Base-by-base conservation (phyloP, 2,329 filamentous ascomycete genomes). In the Alternaria sp. region DNA sequence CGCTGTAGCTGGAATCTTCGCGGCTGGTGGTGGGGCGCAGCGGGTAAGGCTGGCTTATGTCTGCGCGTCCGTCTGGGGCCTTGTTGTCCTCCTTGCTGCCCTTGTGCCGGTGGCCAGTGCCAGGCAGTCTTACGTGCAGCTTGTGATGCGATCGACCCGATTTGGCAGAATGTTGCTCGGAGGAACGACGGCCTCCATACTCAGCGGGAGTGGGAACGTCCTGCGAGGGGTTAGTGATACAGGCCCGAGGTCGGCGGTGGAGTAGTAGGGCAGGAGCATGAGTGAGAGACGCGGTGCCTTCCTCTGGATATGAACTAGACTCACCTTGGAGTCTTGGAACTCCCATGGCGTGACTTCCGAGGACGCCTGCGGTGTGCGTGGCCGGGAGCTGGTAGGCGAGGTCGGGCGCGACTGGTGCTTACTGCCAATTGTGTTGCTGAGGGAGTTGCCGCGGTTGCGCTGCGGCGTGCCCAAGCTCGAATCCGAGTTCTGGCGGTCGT, bases 321-420 rank as follows among this genome's bases (percentile, higher is more conserved):
- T 84, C 80, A 92, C 90, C 83, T 92, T 88, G 69, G 87, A 87
- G 77, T 96, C 93, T 81, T 98, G 96, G 77, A 96, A 98, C 66
- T 97, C 86, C 86, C 97, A 99, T n/a, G 96, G 96, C 43, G 97
- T 96, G 61, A 99, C 93, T 81, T 98, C 95, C 74, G 93, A 96
- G 12, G 92, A 93, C 45, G 92, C 92, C 55, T 93, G 85, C 12
- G 94, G 93, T n/a, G 93, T 97, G 71, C 91, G 87, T 51, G 94
- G 93, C 69, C 93, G 87, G 26, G 91, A 93, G 30, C 88, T 89
- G 56, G 88, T 87, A 44, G 93, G 93, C 57, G 94, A 96, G 49
- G 85, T 86, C 67, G 94, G 80, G 57, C 82, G 78, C 59, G 84
- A 84, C 57, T 81, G 81, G 45, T 82, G 74, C 54, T 81, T 80